Percentiles rank a stretch among this genome's conserved stretches.
Evolutionary conservation across 1,139 yeast species (phyloP).

Genomic region (Ashbya aceris): DNA sequence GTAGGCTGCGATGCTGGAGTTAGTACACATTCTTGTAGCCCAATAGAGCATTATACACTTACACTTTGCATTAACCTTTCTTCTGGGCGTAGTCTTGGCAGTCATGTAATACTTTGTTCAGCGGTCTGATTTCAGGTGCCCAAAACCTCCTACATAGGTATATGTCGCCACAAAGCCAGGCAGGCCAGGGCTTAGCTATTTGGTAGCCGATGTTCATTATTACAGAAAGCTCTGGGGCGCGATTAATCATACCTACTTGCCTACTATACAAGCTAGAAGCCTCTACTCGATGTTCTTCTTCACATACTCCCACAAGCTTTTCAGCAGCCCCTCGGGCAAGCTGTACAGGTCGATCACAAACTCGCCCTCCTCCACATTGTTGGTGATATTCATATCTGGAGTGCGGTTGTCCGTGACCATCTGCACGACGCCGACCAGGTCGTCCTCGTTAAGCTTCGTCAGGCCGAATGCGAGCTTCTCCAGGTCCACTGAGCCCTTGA

Average conservation of each 20-base stretch:
- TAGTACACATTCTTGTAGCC: no score
- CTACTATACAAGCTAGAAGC: conserved; percentile 2
- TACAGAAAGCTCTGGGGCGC: conserved; percentile 1
- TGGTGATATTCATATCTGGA: conserved; percentile 90
- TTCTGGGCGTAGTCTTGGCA: no score
- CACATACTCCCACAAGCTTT: conserved; percentile 91
- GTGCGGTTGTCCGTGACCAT: conserved; percentile 97
- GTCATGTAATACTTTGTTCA: no score
- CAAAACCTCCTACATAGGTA: no score
- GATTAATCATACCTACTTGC: background rate
- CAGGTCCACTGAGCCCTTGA: conserved; percentile 70
- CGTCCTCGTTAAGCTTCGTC: conserved; percentile 85
- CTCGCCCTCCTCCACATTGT: conserved; percentile 95
- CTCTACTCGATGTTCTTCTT: conserved; percentile 42
- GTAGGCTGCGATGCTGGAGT: conserved; percentile 15
- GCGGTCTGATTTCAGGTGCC: no score
- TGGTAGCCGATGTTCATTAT: background rate
- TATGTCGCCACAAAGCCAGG: no score
- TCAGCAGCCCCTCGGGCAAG: conserved; percentile 82
- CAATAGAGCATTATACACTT: no score
- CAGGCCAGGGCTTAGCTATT: background rate
- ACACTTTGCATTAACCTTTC: no score
- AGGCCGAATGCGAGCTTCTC: conserved; percentile 87
- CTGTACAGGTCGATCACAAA: conserved; percentile 94
- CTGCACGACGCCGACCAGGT: conserved; percentile 86